These are phyloP conservation scores for Extremus antarcticus DNA, from an alignment of 495 filamentous ascomycete species.

Conservation along the genomic window DNA sequence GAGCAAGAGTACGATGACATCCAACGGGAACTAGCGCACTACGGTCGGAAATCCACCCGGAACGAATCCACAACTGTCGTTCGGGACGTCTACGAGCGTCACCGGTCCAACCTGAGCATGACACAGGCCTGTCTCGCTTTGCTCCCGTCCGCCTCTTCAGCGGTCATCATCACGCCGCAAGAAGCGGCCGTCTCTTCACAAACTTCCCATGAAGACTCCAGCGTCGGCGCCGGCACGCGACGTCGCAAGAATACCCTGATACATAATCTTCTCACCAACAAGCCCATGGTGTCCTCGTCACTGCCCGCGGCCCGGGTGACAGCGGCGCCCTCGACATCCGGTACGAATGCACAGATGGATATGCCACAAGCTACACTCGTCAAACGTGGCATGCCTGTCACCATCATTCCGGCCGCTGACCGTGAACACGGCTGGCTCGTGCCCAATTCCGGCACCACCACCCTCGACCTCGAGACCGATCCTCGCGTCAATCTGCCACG, in stretches of 20 bases:
- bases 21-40: constrained; percentile 42
- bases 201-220: constrained; percentile 30
- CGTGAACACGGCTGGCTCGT: constrained; percentile 52
- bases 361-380: constrained; percentile 62
- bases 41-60: constrained; percentile 41
- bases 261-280: constrained; percentile 92
- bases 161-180: constrained; percentile 70
- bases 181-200: constrained; percentile 61
- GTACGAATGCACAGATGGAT: too few relatives aligned
- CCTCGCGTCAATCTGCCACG: constrained; percentile 71
- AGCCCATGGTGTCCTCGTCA: constrained; percentile 82
- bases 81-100: constrained; percentile 8
- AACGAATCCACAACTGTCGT: constrained; percentile 35
- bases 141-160: constrained; percentile 78
- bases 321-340: constrained; percentile 4
- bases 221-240: constrained; percentile 59
- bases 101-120: constrained; percentile 59
- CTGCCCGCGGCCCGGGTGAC: constrained; percentile 47
- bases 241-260: constrained; percentile 83
- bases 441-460: constrained; percentile 44
- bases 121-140: constrained; percentile 56
- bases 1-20: constrained; percentile 76
- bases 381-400: constrained; percentile 83
- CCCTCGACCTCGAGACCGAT: constrained; percentile 47
- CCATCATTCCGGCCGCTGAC: constrained; percentile 54